Evolutionary conservation across 257 asterid genomes (phyloP).

Genomic region (Sherardia arvensis): DNA sequence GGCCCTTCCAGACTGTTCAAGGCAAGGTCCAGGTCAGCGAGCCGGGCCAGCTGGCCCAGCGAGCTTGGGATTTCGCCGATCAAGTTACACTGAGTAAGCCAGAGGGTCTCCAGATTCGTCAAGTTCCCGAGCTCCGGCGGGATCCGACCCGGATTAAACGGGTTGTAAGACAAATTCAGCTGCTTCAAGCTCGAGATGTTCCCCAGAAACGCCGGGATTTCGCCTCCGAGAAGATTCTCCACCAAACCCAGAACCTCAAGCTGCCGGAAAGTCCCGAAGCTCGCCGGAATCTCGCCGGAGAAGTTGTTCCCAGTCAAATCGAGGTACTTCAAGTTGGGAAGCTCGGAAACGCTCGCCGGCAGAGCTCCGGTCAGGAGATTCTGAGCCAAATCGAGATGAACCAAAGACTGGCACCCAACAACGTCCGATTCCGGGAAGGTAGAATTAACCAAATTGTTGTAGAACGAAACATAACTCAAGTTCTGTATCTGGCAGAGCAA

Average conservation of each 20-base stretch:
- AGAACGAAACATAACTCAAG: conserved; percentile 50
- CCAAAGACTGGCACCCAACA: conserved; percentile 43
- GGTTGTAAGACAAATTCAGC: conserved; percentile 82
- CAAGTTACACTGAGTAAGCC: conserved; percentile 75
- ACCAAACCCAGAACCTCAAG: conserved; percentile 79
- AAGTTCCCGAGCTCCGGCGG: conserved; percentile 86
- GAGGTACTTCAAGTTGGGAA: conserved; percentile 59
- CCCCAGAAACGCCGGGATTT: conserved; percentile 63
- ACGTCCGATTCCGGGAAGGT: conserved; percentile 38
- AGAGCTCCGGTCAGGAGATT: conserved; percentile 65
- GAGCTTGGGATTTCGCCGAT: conserved; percentile 76
- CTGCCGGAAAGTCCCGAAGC: conserved; percentile 58
- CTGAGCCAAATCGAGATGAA: conserved; percentile 82
- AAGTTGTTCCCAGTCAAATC: conserved; percentile 89
- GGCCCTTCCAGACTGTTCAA: conserved; percentile 52
- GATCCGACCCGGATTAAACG: conserved; percentile 74
- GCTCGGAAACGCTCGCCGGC: conserved; percentile 43
- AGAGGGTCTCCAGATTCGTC: conserved; percentile 57
- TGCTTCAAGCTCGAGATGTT: conserved; percentile 69
- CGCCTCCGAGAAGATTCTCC: conserved; percentile 70
- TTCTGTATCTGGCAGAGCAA: conserved; percentile 55
- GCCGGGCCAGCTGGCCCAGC: conserved; percentile 51
- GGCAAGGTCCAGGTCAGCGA: conserved; percentile 77
- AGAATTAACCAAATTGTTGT: conserved; percentile 65
- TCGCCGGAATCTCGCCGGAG: conserved; percentile 74